These are phyloP conservation scores for Styphnolobium japonicum DNA, from an alignment of 306 rosid species.

Conservation along the genomic window DNA sequence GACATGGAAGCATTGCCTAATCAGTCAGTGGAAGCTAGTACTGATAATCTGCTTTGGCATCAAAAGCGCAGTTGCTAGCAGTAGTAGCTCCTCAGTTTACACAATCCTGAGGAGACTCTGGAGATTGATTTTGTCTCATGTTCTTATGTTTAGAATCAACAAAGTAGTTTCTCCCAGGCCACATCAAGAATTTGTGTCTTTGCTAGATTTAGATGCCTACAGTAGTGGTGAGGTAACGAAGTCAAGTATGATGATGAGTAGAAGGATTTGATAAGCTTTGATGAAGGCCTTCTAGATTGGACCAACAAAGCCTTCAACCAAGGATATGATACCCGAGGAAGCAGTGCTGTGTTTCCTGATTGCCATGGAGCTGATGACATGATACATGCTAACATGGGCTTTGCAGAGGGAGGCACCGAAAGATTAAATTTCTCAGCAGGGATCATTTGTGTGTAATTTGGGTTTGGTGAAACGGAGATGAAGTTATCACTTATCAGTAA, in stretches of 20 bases:
- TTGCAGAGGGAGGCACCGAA: constrained; percentile 22
- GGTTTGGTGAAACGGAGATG: constrained; percentile 42
- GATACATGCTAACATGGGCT: constrained; percentile 33
- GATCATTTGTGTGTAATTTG: neutral
- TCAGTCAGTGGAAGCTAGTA: constrained; percentile 50
- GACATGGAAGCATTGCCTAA: constrained; percentile 82
- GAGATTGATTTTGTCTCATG: constrained; percentile 34
- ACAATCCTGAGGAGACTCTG: constrained; percentile 33
- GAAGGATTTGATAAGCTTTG: constrained; percentile 24
- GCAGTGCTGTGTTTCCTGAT: neutral
- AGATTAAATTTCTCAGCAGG: constrained; percentile 4
- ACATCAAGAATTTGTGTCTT: constrained; percentile 38
- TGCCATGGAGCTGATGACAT: constrained; percentile 19
- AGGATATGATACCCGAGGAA: neutral
- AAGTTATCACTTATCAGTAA: no score
- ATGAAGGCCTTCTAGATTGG: neutral
- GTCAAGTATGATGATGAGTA: constrained; percentile 34
- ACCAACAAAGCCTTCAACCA: neutral
- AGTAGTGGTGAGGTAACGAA: constrained; percentile 6
- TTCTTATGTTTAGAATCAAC: constrained; percentile 34
- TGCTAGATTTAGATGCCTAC: constrained; percentile 45
- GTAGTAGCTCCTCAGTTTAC: neutral
- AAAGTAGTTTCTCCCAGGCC: constrained; percentile 22
- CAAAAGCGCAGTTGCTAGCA: constrained; percentile 69
- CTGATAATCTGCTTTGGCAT: constrained; percentile 52